A percentile compares a stretch with the other conserved stretches of the same genome.
Conservation (phyloP, 1,284 basidiomycete species). For the Cutaneotrichosporon curvatum region DNA sequence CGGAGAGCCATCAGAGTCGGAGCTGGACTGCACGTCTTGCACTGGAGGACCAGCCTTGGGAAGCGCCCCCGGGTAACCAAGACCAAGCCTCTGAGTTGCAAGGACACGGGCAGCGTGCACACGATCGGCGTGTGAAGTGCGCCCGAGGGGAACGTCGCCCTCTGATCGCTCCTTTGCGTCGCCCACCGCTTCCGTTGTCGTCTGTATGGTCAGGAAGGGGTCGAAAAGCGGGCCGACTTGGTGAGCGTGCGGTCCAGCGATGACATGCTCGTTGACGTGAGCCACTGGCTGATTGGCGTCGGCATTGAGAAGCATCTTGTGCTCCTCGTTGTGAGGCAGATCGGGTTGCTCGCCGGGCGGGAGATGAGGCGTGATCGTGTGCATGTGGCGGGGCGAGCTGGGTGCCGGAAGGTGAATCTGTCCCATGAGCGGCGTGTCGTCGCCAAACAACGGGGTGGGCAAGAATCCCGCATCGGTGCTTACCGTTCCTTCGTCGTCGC, state of each 20-base stretch:
- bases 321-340: constrained; percentile 29
- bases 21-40: neutral
- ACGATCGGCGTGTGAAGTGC: constrained; percentile 55
- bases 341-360: constrained; percentile 27
- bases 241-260: constrained; percentile 28
- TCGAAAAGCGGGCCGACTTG: constrained; percentile 43
- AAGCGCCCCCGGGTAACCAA: constrained; percentile 27
- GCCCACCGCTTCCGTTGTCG: constrained; percentile 33
- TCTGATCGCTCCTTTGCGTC: constrained; percentile 49
- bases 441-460: constrained; percentile 12
- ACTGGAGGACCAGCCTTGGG: constrained; percentile 1
- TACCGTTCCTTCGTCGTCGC: constrained; percentile 10
- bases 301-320: constrained; percentile 37
- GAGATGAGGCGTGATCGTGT: constrained; percentile 13
- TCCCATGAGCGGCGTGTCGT: constrained; percentile 22
- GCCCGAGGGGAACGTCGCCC: constrained; percentile 63
- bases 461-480: neutral
- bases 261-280: neutral
- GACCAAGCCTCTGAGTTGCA: constrained; percentile 40
- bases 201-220: constrained; percentile 46
- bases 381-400: constrained; percentile 10
- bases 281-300: constrained; percentile 33
- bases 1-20: constrained; percentile 2
- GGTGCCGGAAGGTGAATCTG: constrained; percentile 7
- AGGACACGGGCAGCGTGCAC: constrained; percentile 39